phyloP scores from a whole-genome alignment of 768 basidiomycete genomes.

The Sutorius australiensis region DNA sequence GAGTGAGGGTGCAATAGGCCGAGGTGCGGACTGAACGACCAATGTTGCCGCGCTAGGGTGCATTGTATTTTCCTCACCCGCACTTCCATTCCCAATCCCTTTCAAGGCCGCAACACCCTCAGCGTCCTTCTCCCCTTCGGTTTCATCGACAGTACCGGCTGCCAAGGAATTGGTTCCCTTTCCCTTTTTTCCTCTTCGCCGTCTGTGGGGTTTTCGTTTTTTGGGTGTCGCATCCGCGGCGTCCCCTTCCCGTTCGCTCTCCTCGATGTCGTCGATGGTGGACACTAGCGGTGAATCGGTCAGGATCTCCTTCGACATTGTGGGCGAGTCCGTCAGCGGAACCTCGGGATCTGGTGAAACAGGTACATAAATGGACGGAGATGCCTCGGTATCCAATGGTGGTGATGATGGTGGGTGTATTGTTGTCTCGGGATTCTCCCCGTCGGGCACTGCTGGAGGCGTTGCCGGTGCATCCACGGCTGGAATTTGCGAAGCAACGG shows the following conservation, averaged over 20 bases:
- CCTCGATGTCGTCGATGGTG: conserved; percentile 44
- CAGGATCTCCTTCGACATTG: background rate
- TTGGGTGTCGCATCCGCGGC: conserved; percentile 39
- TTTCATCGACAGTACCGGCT: conserved; percentile 18
- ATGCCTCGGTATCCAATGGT: background rate
- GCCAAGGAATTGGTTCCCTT: conserved; percentile 36
- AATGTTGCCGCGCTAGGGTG: conserved; percentile 12
- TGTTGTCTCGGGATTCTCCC: background rate
- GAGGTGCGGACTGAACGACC: conserved; percentile 25
- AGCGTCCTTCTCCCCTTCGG: conserved; percentile 24
- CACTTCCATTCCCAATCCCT: conserved; percentile 33
- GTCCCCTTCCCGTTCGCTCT: conserved; percentile 54
- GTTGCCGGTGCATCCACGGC: background rate
- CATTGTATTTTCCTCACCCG: conserved; percentile 16
- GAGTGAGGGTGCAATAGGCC: conserved; percentile 44
- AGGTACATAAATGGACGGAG: background rate
- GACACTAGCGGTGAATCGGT: conserved; percentile 8
- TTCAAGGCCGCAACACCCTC: conserved; percentile 28
- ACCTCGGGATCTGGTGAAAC: background rate
- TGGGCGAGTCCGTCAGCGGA: conserved; percentile 5
- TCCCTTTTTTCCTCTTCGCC: conserved; percentile 49
- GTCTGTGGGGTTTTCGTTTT: conserved; percentile 37
- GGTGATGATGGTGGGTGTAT: background rate
- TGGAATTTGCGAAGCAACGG: background rate
- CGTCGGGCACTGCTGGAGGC: background rate